Conservation (phyloP, 345 rosid genomes). For the Turnera subulata region DNA sequence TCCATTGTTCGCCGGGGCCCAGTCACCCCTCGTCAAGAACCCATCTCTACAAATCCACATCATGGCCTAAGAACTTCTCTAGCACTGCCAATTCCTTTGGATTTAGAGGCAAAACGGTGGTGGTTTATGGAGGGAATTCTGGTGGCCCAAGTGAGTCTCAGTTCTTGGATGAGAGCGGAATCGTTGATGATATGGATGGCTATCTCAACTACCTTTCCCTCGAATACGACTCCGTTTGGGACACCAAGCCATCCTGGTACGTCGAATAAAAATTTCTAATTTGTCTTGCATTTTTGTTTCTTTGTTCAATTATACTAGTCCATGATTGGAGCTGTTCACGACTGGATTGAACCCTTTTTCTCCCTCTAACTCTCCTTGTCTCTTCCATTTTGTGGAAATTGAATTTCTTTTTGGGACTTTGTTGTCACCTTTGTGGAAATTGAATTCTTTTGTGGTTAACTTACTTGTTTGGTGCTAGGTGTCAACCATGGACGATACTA, state of each 20-base stretch:
- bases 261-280: too few relatives aligned
- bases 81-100: conserved; percentile 11
- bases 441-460: too few relatives aligned
- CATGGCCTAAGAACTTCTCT: conserved; percentile 2
- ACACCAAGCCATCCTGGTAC: conserved; percentile 90
- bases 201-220: conserved; percentile 81
- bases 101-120: conserved; percentile 20
- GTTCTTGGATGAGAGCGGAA: conserved; percentile 65
- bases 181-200: conserved; percentile 79
- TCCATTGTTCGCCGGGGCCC: conserved; percentile 12
- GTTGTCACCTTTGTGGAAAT: too few relatives aligned
- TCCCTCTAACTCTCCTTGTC: too few relatives aligned
- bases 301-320: too few relatives aligned
- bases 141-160: conserved; percentile 41
- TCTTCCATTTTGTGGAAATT: too few relatives aligned
- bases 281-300: too few relatives aligned
- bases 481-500: conserved; percentile 94
- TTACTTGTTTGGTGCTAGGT: conserved; percentile 51
- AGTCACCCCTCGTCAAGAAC: conserved; percentile 13
- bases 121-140: conserved; percentile 38
- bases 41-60: conserved; percentile 4
- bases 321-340: too few relatives aligned
- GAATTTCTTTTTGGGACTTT: too few relatives aligned
- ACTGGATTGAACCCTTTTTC: neutral
- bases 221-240: conserved; percentile 98